A percentile compares a stretch with the other conserved stretches of the same genome.
phyloP scores from a whole-genome alignment of 2,329 filamentous ascomycete species.

The Microsporum audouinii region DNA sequence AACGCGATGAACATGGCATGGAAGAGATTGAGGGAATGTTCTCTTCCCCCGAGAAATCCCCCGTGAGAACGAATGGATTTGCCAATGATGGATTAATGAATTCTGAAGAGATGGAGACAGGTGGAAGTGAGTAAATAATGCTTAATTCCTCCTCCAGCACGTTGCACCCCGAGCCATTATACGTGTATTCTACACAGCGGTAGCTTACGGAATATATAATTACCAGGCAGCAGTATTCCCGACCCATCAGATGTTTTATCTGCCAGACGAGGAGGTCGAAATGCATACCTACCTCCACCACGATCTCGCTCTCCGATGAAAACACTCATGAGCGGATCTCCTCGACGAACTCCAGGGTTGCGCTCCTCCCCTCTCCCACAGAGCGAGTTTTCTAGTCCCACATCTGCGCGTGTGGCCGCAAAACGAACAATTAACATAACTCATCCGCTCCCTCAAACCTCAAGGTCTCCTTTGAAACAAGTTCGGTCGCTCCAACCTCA shows the following conservation, averaged over 20 bases:
- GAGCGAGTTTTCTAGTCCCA: constrained; percentile 31
- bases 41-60: constrained; percentile 67
- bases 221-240: constrained; percentile 31
- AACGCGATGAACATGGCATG: constrained; percentile 84
- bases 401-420: constrained; percentile 19
- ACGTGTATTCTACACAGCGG: neutral
- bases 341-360: constrained; percentile 32
- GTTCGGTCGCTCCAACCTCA: constrained; percentile 26
- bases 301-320: constrained; percentile 38
- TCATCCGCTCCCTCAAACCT: constrained; percentile 18
- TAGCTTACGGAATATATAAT: neutral
- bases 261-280: constrained; percentile 24
- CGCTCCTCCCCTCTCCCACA: constrained; percentile 33
- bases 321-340: constrained; percentile 32
- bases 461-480: constrained; percentile 27
- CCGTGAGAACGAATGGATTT: constrained; percentile 24
- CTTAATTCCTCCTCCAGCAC: neutral
- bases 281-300: constrained; percentile 29
- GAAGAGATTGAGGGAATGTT: constrained; percentile 79
- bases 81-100: constrained; percentile 38
- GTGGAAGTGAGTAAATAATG: constrained; percentile 43
- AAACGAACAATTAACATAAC: constrained; percentile 16
- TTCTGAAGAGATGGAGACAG: constrained; percentile 52
- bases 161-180: neutral
- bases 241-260: constrained; percentile 34